Conservation (phyloP, 768 basidiomycete species). For the Kwoniella europaea region DNA sequence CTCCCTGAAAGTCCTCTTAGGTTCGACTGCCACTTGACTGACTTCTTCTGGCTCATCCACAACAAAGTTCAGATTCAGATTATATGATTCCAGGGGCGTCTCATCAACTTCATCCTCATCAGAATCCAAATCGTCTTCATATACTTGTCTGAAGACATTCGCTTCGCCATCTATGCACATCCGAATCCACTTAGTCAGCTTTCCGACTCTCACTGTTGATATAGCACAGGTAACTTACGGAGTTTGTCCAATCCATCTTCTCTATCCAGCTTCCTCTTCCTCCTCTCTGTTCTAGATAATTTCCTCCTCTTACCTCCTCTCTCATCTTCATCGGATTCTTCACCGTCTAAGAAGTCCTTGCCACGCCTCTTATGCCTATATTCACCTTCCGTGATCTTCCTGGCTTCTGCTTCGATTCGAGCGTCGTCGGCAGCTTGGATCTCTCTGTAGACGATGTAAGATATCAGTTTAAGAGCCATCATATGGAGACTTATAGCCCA, state of each 20-base stretch:
- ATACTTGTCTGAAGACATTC: slow-evolving; percentile 32
- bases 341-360: slow-evolving; percentile 39
- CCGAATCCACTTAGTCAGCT: too few species aligned
- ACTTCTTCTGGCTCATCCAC: background rate
- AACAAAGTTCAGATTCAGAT: background rate
- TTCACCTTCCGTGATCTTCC: slow-evolving; percentile 46
- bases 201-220: too few species aligned
- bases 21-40: background rate
- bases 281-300: slow-evolving; percentile 29
- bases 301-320: slow-evolving; percentile 1
- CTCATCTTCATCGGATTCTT: slow-evolving; percentile 32
- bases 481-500: too few species aligned
- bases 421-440: slow-evolving; percentile 47
- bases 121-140: slow-evolving; percentile 34
- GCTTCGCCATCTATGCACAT: slow-evolving; percentile 34
- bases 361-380: slow-evolving; percentile 38
- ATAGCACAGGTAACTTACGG: slow-evolving; percentile 24
- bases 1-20: slow-evolving; percentile 16
- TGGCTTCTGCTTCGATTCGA: slow-evolving; percentile 34
- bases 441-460: slow-evolving; percentile 27
- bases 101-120: slow-evolving; percentile 35
- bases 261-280: slow-evolving; percentile 33
- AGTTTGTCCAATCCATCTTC: slow-evolving; percentile 41
- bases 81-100: slow-evolving; percentile 2
- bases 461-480: background rate